Base-by-base conservation (phyloP, 176 grass and related monocot genomes). In the Carex pumila region DNA sequence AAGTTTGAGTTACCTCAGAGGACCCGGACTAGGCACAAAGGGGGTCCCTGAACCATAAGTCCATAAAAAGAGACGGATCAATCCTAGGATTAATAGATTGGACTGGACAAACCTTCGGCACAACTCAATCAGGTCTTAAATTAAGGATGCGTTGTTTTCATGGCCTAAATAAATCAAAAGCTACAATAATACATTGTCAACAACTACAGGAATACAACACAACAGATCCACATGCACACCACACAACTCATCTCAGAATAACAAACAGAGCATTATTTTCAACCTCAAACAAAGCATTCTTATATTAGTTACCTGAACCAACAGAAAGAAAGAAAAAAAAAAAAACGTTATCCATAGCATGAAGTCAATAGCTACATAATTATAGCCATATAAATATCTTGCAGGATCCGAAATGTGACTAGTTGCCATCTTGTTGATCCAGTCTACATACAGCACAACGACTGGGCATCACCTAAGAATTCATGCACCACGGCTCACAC, bases 301-400 rank as follows among this genome's bases (percentile, higher is more conserved):
- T 78, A 52, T 74, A 78, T 57, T 32, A 57, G 5, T 78, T 57
- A 56, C 13, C 49, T 32, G 22, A 77, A 77, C 45, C 71, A 74
- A 53, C 53, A 74, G 45, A 52, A 74, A 12, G 3, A 25, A 25
- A 25, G n/a, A 15, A 72, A 47, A 12, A 3, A 25, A 74, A 50
- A 43, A 52, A 75, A 12, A 52, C 7, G 14, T 22, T 11, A 8
- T 74, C 43, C 4, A 53, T 29, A 25, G 43, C 71, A 52, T 50
- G 67, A 53, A 74, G 22, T 74, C 11, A 7, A 14, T 29, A 52
- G 71, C 70, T 73, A 73, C 10, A 76, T 39, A 31, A 76, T 31
- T 55, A 76, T 76, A 7, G 47, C 72, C 72, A 77, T 56, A 78
- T 57, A 78, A 55, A 78, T 78, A 56, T 78, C 14, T 78, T 54